Base-by-base conservation (phyloP, 331 rosid genomes). In the Quercus phellos region DNA sequence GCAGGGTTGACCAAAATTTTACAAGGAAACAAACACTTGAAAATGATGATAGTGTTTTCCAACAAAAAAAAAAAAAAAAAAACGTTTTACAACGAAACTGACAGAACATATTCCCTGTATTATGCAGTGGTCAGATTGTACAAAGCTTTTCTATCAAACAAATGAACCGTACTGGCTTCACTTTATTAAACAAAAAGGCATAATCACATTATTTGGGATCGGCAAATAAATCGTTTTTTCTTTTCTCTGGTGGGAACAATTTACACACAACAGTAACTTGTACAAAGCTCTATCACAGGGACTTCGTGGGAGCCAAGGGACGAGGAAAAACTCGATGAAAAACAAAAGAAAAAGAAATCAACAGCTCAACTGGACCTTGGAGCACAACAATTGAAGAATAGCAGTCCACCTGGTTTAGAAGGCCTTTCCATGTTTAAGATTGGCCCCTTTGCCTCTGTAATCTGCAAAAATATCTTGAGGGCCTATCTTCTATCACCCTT, bases 401-500 rank as follows among this genome's bases (percentile, higher is more conserved):
- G 59, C 59, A 69, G 66, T 77, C 85, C 83, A 74, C 59, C 80
- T 30, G 55, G 68, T 63, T 83, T 76, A 60, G 77, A 69, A 42
- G 70, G 80, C 76, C 61, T 79, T 74, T 68, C 74, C 72, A 53
- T 63, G 42, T 70, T 80, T 72, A 51, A 54, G 81, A 68, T 68
- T 55, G 67, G 74, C 16, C 74, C 75, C 78, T 70, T 51, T 38
- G 78, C 80, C 50, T 79, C 16, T 51, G 55, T 70, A 22, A 51
- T 74, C 67, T 34, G 78, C 29, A 68, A 82, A 74, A 32, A 12
- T 38, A 32, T 38, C 77, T 34, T 54, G 53, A 71, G 26, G 67
- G 67, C 69, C 82, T 26, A 86, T 87, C 88, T 82, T 66, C 79
- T 81, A 68, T 83, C 93, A 75, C 81, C 82, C 82, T 81, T 82